Evolutionary conservation across 495 filamentous ascomycete genomes (phyloP).

Genomic region (Neurospora africana): DNA sequence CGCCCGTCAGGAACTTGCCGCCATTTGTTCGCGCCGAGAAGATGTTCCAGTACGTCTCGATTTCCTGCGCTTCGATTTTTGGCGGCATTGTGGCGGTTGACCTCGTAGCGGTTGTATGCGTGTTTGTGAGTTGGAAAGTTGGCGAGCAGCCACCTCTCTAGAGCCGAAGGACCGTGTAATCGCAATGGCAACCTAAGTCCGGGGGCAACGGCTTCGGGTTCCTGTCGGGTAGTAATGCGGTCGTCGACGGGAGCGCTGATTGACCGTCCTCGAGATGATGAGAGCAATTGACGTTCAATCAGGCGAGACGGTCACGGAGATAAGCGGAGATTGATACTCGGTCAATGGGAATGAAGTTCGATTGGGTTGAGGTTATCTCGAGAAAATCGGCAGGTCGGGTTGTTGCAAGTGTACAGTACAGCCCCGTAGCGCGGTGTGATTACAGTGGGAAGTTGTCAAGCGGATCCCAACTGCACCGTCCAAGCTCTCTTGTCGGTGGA

Average conservation of each 20-base stretch:
- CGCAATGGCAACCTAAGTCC: background rate
- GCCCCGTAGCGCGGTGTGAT: background rate
- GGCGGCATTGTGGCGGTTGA: slow-evolving; percentile 44
- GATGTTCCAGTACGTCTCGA: slow-evolving; percentile 99
- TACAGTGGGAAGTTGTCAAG: background rate
- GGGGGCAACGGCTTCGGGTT: background rate
- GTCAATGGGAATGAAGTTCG: background rate
- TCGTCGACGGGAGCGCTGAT: background rate
- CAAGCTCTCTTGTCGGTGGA: background rate
- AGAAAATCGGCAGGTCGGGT: background rate
- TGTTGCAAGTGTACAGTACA: background rate
- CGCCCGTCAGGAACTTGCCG: slow-evolving; percentile 73
- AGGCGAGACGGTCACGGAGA: background rate
- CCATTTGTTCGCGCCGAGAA: slow-evolving; percentile 79
- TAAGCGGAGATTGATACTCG: background rate
- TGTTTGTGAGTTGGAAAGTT: background rate
- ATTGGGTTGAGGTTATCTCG: background rate
- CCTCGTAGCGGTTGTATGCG: background rate
- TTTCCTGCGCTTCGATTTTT: slow-evolving; percentile 87
- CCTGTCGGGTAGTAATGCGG: background rate
- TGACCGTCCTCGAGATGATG: background rate
- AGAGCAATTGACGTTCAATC: background rate
- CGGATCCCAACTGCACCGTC: background rate
- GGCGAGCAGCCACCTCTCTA: background rate
- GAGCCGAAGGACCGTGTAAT: background rate